phyloP scores from a whole-genome alignment of 1,284 basidiomycete genomes.

The Macrocystidia cucumis region DNA sequence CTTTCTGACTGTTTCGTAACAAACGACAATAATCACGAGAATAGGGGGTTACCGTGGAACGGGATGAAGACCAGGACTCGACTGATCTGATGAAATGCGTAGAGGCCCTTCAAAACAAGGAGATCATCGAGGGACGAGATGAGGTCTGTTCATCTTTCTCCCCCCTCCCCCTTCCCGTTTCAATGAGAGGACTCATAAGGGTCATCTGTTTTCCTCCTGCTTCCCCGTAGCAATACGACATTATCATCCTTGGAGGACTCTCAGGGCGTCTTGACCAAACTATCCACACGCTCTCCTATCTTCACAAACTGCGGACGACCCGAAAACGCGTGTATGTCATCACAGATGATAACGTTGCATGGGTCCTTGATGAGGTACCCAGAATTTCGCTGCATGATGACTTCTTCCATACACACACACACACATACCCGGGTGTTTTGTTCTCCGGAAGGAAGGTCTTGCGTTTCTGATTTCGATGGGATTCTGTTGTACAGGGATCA shows the following conservation, averaged over 20 bases:
- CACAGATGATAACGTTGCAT: constrained; percentile 84
- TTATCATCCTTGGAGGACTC: constrained; percentile 85
- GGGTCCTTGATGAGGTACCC: constrained; percentile 79
- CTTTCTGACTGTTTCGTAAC: too few species aligned
- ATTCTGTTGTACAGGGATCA: constrained; percentile 50
- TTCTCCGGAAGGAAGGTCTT: too few species aligned
- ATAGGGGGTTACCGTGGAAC: constrained; percentile 61
- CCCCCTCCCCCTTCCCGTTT: not conserved
- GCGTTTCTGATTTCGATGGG: not conserved
- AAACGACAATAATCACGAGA: too few species aligned
- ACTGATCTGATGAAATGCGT: constrained; percentile 97
- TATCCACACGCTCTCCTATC: constrained; percentile 79
- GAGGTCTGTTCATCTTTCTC: constrained; percentile 21
- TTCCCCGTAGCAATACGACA: constrained; percentile 46
- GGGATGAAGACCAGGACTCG: constrained; percentile 72
- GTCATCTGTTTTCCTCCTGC: too few species aligned
- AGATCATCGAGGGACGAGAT: constrained; percentile 31
- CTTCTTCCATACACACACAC: not conserved
- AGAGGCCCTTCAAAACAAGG: constrained; percentile 46
- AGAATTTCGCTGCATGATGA: constrained; percentile 16
- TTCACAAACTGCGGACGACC: constrained; percentile 73
- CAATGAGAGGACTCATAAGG: not conserved
- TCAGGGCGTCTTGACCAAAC: constrained; percentile 93
- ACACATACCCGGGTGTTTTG: too few species aligned
- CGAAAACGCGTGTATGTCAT: constrained; percentile 66